Evolutionary conservation across 345 rosid species (phyloP).

Genomic region (Clausena lansium): DNA sequence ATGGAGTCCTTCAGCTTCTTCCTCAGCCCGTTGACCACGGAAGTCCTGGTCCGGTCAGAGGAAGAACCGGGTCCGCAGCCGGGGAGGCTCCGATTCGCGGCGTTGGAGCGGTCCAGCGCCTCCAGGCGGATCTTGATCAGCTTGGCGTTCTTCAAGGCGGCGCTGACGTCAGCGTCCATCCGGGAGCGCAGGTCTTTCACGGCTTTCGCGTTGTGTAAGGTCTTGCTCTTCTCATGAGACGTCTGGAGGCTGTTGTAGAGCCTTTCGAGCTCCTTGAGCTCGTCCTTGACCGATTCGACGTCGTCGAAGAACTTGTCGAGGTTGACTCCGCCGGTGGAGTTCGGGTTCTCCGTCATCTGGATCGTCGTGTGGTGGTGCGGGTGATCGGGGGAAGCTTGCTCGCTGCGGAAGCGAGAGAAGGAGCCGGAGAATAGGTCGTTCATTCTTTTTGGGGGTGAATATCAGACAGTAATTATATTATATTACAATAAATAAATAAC

Average conservation of each 20-base stretch:
- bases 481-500: too few species aligned
- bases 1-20: conserved; percentile 89
- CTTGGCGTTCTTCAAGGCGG: conserved; percentile 83
- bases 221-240: conserved; percentile 87
- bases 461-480: too few species aligned
- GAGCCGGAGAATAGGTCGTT: conserved; percentile 82
- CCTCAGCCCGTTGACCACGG: conserved; percentile 82
- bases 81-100: conserved; percentile 68
- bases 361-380: conserved; percentile 28
- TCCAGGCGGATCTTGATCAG: conserved; percentile 72
- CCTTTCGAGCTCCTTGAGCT: conserved; percentile 70
- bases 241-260: conserved; percentile 56
- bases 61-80: conserved; percentile 91
- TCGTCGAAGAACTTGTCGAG: conserved; percentile 85
- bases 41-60: conserved; percentile 80
- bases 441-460: conserved; percentile 29
- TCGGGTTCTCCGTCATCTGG: conserved; percentile 31
- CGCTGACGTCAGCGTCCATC: conserved; percentile 83
- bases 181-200: conserved; percentile 70
- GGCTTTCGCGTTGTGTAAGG: conserved; percentile 71
- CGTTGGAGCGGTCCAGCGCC: conserved; percentile 86
- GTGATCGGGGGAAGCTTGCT: conserved; percentile 39
- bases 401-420: conserved; percentile 48
- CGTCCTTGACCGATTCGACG: conserved; percentile 78
- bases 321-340: conserved; percentile 54